Percentiles rank a stretch among this genome's conserved stretches.
These are phyloP conservation scores for Jackrogersella multiformis DNA, from an alignment of 495 filamentous ascomycete species.

Conservation along the genomic window DNA sequence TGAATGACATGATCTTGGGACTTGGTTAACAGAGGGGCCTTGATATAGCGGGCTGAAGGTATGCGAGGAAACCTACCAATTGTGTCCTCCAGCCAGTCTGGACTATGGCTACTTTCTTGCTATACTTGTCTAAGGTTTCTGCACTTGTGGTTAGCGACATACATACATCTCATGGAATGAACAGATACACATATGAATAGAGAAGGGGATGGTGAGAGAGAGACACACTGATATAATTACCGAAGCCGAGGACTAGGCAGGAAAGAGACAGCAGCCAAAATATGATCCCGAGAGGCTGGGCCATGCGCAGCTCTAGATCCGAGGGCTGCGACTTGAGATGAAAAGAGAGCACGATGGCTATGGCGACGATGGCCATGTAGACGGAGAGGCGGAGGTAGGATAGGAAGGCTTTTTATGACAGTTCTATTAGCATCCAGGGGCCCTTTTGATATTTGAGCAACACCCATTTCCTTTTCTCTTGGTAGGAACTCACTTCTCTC, in stretches of 20 bases:
- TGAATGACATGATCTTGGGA: slow-evolving; percentile 72
- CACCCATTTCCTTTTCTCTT: too few species aligned
- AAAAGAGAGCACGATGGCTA: slow-evolving; percentile 92
- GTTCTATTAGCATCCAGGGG: too few species aligned
- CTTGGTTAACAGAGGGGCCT: neutral
- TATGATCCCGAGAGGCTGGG: slow-evolving; percentile 82
- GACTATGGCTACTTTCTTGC: slow-evolving; percentile 78
- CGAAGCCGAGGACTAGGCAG: slow-evolving; percentile 78
- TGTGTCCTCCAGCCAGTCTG: slow-evolving; percentile 96
- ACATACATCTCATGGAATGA: neutral
- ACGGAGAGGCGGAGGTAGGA: slow-evolving; percentile 92
- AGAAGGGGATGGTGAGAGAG: neutral
- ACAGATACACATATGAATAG: too few species aligned
- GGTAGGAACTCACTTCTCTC: slow-evolving; percentile 75
- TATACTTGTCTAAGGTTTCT: slow-evolving; percentile 85
- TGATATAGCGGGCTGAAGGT: neutral
- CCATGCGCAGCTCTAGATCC: slow-evolving; percentile 73
- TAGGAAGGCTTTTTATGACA: slow-evolving; percentile 69
- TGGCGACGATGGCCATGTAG: slow-evolving; percentile 87
- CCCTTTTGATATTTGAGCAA: too few species aligned
- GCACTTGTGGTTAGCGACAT: neutral
- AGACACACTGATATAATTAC: slow-evolving; percentile 78
- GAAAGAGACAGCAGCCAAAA: slow-evolving; percentile 86
- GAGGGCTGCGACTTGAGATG: slow-evolving; percentile 81
- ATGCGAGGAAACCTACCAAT: slow-evolving; percentile 59